A percentile compares a stretch with the other conserved stretches of the same genome.
These are phyloP conservation scores for Umbellularia californica DNA, from an alignment of 164 flowering plant genomes.

Conservation along the genomic window DNA sequence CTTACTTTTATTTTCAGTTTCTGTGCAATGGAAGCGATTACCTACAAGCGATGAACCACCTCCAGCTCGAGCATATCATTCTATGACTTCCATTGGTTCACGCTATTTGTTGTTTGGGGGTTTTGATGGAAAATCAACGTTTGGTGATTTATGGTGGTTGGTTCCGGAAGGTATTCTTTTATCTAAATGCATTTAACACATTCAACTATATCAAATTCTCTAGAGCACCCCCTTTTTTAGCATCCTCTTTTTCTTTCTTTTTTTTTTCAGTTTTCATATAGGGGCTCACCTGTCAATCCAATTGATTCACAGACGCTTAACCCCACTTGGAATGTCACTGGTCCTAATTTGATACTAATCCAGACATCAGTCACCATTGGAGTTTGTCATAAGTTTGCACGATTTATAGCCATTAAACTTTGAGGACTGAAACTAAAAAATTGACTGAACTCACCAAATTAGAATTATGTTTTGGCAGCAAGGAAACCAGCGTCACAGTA, in stretches of 20 bases:
- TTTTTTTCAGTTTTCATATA: background rate
- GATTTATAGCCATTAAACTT: no score
- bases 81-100: conserved; percentile 71
- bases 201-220: background rate
- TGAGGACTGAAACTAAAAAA: no score
- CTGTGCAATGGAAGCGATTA: conserved; percentile 95
- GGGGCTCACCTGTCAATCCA: no score
- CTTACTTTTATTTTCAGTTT: conserved; percentile 38
- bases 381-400: no score
- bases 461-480: no score
- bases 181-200: background rate
- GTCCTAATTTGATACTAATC: no score
- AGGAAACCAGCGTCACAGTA: no score
- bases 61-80: conserved; percentile 94
- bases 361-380: no score
- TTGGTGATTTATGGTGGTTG: conserved; percentile 94
- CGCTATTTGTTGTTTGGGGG: conserved; percentile 94
- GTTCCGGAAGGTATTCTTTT: conserved; percentile 80
- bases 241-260: background rate
- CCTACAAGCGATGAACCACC: conserved; percentile 74
- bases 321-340: no score
- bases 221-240: no score
- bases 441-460: no score
- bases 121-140: conserved; percentile 91
- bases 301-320: no score